Base-by-base conservation (phyloP, 805 yeast genomes). In the Candida loeiensis region DNA sequence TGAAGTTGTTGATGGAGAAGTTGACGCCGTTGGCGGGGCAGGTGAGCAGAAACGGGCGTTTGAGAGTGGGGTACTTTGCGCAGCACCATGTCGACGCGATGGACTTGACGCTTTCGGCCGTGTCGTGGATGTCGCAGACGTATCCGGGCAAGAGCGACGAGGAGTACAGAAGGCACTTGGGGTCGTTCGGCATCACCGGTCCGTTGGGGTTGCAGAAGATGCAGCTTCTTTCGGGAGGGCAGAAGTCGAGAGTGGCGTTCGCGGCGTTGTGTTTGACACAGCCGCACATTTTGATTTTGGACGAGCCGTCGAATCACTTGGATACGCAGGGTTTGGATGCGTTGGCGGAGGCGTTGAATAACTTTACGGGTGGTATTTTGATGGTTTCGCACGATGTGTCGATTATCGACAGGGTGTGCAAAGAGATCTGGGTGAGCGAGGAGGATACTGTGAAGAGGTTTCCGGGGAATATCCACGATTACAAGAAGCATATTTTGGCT, bases 281-380 rank as follows among this genome's bases (percentile, higher is more conserved):
- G 47, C 99, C 99, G 14, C 99, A 93, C 61, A 80, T 93, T 32
- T 73, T 93, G 55, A 80, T 93, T 55, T 70, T 93, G 50, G 99
- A 93, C 73, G 99, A 93, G 75, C 99, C 99, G 64, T 86, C 96
- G 5, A 93, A 93, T 68, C 99, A 93, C 67, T 79, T 93, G 76
- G 99, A 93, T 83, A 91, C 96, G 6, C 83, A 95, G 25, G 99
- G 97, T 77, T 72, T 93, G 55, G 99, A 93, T 62, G 99, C 99
- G 1, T 74, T 93, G 45, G 82, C 93, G 6, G 95, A 85, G 31
- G 98, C 98, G 1, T 72, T 93, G 58, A 80, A 76, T 46, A 80
- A 77, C 45, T 93, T 90, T 74, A 77, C 87, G 56, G 99, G 99
- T 59, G 99, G 99, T 63, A 85, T 93, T 18, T 73, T 93, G 52